These are phyloP conservation scores for Fusarium austroafricanum DNA, from an alignment of 2,329 filamentous ascomycete species.

Conservation along the genomic window DNA sequence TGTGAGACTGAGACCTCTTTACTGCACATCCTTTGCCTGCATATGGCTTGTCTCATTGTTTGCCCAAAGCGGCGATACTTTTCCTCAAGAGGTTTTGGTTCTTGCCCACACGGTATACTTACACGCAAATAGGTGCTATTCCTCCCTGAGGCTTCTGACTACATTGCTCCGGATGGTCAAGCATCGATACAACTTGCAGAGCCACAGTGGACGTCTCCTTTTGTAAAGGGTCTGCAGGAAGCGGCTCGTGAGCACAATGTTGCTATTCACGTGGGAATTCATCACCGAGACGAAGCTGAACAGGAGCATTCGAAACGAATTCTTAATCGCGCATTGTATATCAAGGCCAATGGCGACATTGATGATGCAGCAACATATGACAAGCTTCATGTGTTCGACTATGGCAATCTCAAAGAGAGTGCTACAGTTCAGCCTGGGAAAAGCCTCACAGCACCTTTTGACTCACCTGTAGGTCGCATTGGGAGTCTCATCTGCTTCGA, in stretches of 20 bases:
- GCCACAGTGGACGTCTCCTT: conserved; percentile 73
- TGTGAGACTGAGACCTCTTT: conserved; percentile 32
- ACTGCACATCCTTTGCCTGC: background rate
- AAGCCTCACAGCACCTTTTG: conserved; percentile 74
- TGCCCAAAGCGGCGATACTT: conserved; percentile 32
- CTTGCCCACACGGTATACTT: conserved; percentile 42
- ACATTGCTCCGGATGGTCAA: conserved; percentile 76
- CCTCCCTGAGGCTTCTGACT: conserved; percentile 91
- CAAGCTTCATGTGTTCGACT: conserved; percentile 92
- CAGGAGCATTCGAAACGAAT: conserved; percentile 49
- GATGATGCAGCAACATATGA: conserved; percentile 70
- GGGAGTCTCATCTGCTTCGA: conserved; percentile 92
- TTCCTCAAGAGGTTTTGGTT: background rate
- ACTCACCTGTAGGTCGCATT: conserved; percentile 78
- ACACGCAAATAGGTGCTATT: conserved; percentile 71
- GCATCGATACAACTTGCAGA: conserved; percentile 78
- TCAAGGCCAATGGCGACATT: conserved; percentile 58
- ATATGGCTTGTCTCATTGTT: conserved; percentile 1
- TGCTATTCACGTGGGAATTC: conserved; percentile 87
- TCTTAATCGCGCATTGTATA: conserved; percentile 66
- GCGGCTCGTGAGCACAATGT: conserved; percentile 73
- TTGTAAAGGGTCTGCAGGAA: conserved; percentile 79
- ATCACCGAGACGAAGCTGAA: conserved; percentile 67
- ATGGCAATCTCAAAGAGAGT: conserved; percentile 62
- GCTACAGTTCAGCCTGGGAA: conserved; percentile 75